A percentile compares a stretch with the other conserved stretches of the same genome.
Evolutionary conservation across 108 stramenopile genomes (phyloP).

Genomic region (Cyclostephanos tholiformis): DNA sequence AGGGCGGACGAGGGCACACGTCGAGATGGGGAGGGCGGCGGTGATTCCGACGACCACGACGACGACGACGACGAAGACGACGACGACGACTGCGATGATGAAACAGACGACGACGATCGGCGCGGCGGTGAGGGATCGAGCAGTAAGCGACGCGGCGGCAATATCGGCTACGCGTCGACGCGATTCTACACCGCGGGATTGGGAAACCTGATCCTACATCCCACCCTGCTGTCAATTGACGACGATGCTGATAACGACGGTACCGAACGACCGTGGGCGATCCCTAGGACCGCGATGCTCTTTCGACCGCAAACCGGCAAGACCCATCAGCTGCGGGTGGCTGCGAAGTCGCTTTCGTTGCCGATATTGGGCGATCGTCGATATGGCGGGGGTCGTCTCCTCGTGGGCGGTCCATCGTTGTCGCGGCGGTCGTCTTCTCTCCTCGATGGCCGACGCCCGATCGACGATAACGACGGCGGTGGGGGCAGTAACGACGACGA

Average conservation of each 20-base stretch:
- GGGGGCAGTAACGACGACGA: too few species aligned
- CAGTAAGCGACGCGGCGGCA: conserved; percentile 8
- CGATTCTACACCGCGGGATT: conserved; percentile 74
- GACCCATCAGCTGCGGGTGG: conserved; percentile 86
- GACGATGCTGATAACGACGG: conserved; percentile 15
- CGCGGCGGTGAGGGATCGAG: not conserved
- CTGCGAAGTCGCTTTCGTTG: conserved; percentile 76
- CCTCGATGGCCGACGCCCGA: not conserved
- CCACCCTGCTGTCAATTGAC: not conserved
- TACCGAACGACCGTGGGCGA: not conserved
- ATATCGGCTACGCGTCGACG: conserved; percentile 59
- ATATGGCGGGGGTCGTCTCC: conserved; percentile 54
- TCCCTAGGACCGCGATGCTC: conserved; percentile 61
- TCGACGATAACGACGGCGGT: too few species aligned
- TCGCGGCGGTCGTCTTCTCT: not conserved
- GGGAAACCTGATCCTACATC: conserved; percentile 20
- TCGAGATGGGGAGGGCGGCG: not conserved
- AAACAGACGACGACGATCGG: not conserved
- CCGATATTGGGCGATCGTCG: conserved; percentile 75
- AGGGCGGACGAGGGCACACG: not conserved
- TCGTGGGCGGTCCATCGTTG: not conserved
- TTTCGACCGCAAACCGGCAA: conserved; percentile 81
- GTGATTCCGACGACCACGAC: not conserved
- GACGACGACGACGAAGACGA: not conserved
- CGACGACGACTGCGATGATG: not conserved